Evolutionary conservation across 2,329 filamentous ascomycete species (phyloP), one percentile per base, ranked within the genome.

Genomic region (Pyrenochaeta sp.): DNA sequence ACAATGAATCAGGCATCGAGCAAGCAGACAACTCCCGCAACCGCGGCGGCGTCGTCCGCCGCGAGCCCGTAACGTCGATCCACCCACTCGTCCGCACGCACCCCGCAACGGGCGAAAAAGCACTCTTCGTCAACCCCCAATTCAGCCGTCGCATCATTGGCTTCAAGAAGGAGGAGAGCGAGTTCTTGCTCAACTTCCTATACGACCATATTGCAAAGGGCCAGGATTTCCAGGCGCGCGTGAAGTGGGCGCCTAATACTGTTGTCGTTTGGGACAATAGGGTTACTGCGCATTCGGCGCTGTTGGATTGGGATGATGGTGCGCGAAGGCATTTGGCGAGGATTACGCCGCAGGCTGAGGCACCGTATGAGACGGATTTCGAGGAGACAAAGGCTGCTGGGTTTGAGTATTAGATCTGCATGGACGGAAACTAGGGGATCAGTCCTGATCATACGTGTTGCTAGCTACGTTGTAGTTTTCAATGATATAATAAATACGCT

Each of bases 191-290:
- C 57, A 91, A 91, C 70, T 93, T 93, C 80, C 78, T 93, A 15
- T 92, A 89, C 73, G 86, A 92, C 70, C 91, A 93, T 69, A 87
- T 92, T 51, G 89, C 88, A 0, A 84, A 86, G 40, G 89, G 89
- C 22, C 86, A 89, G 49, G 90, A 93, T 71, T 86, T 92, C 74
- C 91, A 93, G 67, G 84, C 84, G 5, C 85, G 91, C 25, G 84
- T 96, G 49, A 90, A 89, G 75, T 96, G 92, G 92, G 87, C 88
- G 66, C 83, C 87, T 43, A 85, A 87, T n/a, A 94, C 91, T 0
- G 91, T 96, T 1, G 90, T 95, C 1, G 88, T 94, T 0, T 96
- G 91, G 91, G 92, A 95, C 75, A 95, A 94, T 80, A 84, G 91
- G 32, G 86, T 93, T 0, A 93, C 90, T 9, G 85, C 88, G 66